Conservation (phyloP, 2,329 filamentous ascomycete genomes). For the Calonectria crousiana region DNA sequence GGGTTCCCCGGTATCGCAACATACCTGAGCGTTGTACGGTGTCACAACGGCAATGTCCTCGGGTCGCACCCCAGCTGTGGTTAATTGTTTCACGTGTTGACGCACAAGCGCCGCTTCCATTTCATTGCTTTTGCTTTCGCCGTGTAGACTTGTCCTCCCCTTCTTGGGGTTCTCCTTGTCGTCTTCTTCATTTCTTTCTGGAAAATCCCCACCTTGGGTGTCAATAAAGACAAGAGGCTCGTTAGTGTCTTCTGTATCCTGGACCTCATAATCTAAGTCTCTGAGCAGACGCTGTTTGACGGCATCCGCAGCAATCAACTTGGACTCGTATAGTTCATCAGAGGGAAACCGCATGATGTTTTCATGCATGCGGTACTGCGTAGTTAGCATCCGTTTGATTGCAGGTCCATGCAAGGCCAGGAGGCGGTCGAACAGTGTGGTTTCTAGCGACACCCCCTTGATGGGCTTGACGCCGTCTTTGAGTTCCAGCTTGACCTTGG, state of each 20-base stretch:
- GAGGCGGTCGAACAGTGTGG: conserved; percentile 92
- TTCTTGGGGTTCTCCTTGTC: conserved; percentile 62
- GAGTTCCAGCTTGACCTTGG: conserved; percentile 57
- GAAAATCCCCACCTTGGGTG: conserved; percentile 93
- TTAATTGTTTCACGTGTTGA: conserved; percentile 79
- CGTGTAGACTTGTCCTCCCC: conserved; percentile 58
- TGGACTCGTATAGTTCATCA: conserved; percentile 85
- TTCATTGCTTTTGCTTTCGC: conserved; percentile 88
- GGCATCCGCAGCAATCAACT: conserved; percentile 82
- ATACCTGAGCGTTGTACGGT: conserved; percentile 92
- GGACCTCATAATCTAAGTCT: conserved; percentile 81
- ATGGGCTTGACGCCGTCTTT: conserved; percentile 53
- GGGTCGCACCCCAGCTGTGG: conserved; percentile 82
- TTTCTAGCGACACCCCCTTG: conserved; percentile 77
- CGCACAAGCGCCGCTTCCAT: conserved; percentile 87
- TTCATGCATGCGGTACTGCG: conserved; percentile 98
- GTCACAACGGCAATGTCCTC: conserved; percentile 94
- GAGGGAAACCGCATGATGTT: conserved; percentile 96
- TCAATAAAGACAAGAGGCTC: conserved; percentile 95
- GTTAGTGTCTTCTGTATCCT: conserved; percentile 85
- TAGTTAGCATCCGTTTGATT: conserved; percentile 96
- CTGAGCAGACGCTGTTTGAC: conserved; percentile 82
- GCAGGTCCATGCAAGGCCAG: conserved; percentile 81
- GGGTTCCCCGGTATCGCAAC: conserved; percentile 23
- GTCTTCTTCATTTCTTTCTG: conserved; percentile 83